Evolutionary conservation across 2,329 filamentous ascomycete species (phyloP), one percentile per base, ranked within the genome.

Genomic region (Rhynchosporium graminicola): DNA sequence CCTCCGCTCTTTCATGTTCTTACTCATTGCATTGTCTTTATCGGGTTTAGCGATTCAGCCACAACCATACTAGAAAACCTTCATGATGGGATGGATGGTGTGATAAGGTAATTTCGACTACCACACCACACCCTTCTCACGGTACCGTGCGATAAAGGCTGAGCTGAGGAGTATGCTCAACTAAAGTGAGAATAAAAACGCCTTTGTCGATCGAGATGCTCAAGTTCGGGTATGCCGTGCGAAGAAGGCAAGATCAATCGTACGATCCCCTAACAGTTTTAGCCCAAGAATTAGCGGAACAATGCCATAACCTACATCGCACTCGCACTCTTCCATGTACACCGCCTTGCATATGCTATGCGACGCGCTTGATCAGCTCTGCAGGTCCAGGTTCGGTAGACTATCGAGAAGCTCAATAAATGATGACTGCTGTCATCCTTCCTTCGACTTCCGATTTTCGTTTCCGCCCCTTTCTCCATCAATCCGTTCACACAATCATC

Each of bases 1-100:
- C 10, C 42, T 5, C 43, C 51, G 26, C 29, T 60, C 58, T 46
- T 60, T 28, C 4, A 36, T n/a, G 29, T 31, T 43, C 43, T 59
- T 28, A 33, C 46, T 45, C 10, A 12, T 51, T 7, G 4, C 20
- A 36, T n/a, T 42, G 31, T 10, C n/a, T 38, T 45, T 45, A 42
- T 47, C 48, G 31, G 38, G 47, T 33, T 46, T 28, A 36, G 47
- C 40, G 13, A 47, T 33, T 8, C 15, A 46, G 43, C 43, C 43
- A 46, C 43, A 7, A 20, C 6, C 8, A 9, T n/a, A n/a, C 1
- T 46, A 20, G 9, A 46, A 36, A 36, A 10, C 33, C 9, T 38
- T 10, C 29, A 13, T 29, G n/a, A 12, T 15, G 26, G 52, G 29
- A 36, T 52, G 52, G 29, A 36, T 52, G 52, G 52, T 56, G 48